These are phyloP conservation scores for Coelastrella sp. DNA, from an alignment of 139 green algal genomes.

Conservation along the genomic window DNA sequence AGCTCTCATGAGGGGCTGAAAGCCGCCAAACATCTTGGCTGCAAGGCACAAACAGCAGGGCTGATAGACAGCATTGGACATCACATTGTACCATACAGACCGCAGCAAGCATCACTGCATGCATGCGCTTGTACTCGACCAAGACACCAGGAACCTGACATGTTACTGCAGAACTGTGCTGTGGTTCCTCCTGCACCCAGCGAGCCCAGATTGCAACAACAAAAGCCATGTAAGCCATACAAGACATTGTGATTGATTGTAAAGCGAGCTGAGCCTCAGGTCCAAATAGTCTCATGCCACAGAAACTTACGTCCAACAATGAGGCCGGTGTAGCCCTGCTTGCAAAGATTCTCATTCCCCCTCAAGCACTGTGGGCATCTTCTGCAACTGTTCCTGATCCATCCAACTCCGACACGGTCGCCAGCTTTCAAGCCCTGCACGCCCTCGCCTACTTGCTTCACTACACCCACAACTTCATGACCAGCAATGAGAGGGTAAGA, in stretches of 20 bases:
- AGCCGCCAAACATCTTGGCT: slow-evolving; percentile 19
- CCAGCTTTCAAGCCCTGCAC: slow-evolving; percentile 14
- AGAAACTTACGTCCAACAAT: slow-evolving; percentile 58
- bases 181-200: too few species aligned
- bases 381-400: slow-evolving; percentile 66
- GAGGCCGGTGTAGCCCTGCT: slow-evolving; percentile 58
- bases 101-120: too few species aligned
- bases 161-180: too few species aligned
- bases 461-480: slow-evolving; percentile 43
- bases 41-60: not conserved
- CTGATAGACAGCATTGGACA: not conserved
- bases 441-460: slow-evolving; percentile 1
- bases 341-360: slow-evolving; percentile 70
- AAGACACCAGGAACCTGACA: too few species aligned
- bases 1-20: slow-evolving; percentile 20
- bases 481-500: slow-evolving; percentile 60
- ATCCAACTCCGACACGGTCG: slow-evolving; percentile 64
- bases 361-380: slow-evolving; percentile 62
- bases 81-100: too few species aligned
- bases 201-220: too few species aligned
- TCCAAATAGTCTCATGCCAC: too few species aligned
- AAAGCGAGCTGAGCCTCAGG: too few species aligned
- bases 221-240: too few species aligned
- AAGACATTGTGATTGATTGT: too few species aligned
- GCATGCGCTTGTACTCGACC: too few species aligned